Evolutionary conservation across 2,329 filamentous ascomycete genomes (phyloP), one percentile per base, ranked within the genome.

Genomic region (Lojkania enalia): DNA sequence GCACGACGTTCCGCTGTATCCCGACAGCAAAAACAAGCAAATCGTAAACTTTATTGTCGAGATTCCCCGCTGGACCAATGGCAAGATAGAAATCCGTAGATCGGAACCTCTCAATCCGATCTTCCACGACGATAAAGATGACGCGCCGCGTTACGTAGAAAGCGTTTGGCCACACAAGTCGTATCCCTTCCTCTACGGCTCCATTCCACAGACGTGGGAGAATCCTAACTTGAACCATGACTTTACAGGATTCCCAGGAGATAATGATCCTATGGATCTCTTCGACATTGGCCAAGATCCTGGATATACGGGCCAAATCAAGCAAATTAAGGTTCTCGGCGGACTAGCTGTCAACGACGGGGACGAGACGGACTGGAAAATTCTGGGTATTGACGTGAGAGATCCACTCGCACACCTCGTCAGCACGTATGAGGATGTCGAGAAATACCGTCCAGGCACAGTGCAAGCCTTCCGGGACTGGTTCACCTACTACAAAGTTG

Each of bases 401-500:
- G 91, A 96, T 77, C 90, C 91, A 60, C 81, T 96, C 49, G 91
- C 91, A 44, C 74, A 87, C 69, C 95, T 95, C 82, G 85, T 96
- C 70, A 90, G 96, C 78, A 90, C 96, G 73, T 86, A 96, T 54
- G 91, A 96, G 82, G 91, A 96, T 71, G 90, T 96, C 60, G 91
- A 96, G 83, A 86, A 90, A 69, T 91, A 96, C 78, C 85, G 96
- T 46, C 91, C 91, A 49, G 91, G 91, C 63, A 88, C 96, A 48
- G 82, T 96, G 71, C 87, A 91, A 58, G 91, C 91, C 69, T 96
- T 90, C 71, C 96, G 96, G 71, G 91, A 96, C 80, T 96, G 91
- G 91, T 96, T 96, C 88, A 88, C 91, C 75, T 96, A 96, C 83
- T 96, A 96, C 86, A 96, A 96, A 82, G 96, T 96, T 76, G 90